A percentile compares a stretch with the other conserved stretches of the same genome.
phyloP scores from a whole-genome alignment of 345 rosid species.

The Geranium rotundifolium region DNA sequence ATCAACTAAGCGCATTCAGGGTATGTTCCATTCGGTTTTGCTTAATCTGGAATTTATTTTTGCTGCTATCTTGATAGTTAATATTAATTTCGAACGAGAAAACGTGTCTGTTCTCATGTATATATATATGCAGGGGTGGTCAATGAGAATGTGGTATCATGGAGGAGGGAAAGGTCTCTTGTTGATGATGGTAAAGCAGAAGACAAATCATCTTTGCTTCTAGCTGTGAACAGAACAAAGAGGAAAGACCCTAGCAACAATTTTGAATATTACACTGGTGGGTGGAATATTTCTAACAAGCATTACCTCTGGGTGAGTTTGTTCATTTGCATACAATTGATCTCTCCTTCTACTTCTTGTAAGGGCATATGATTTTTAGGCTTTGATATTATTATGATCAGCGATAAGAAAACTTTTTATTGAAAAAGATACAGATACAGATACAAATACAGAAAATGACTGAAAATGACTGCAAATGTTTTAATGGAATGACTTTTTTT shows the following conservation, averaged over 20 bases:
- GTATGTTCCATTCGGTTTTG: too few relatives aligned
- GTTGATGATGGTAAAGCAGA: not conserved
- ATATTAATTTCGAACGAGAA: not conserved
- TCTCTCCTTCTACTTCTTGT: too few relatives aligned
- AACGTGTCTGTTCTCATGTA: not conserved
- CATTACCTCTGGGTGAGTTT: constrained; percentile 18
- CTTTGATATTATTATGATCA: too few relatives aligned
- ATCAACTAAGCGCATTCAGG: not conserved
- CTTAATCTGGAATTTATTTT: too few relatives aligned
- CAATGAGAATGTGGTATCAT: not conserved
- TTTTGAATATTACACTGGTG: constrained; percentile 14
- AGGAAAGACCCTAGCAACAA: constrained; percentile 13
- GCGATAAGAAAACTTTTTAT: too few relatives aligned
- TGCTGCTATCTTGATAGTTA: too few relatives aligned
- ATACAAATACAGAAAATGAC: too few relatives aligned
- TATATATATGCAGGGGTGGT: not conserved
- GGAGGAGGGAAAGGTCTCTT: not conserved
- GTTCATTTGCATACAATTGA: too few relatives aligned
- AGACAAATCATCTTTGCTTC: not conserved
- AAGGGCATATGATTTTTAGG: too few relatives aligned
- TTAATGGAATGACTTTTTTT: too few relatives aligned
- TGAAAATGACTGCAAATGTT: too few relatives aligned
- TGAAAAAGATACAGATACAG: too few relatives aligned
- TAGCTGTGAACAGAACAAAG: constrained; percentile 8
- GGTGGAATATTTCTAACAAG: constrained; percentile 13